Base-by-base conservation (phyloP, 805 yeast species). In the Candida insectorum region DNA sequence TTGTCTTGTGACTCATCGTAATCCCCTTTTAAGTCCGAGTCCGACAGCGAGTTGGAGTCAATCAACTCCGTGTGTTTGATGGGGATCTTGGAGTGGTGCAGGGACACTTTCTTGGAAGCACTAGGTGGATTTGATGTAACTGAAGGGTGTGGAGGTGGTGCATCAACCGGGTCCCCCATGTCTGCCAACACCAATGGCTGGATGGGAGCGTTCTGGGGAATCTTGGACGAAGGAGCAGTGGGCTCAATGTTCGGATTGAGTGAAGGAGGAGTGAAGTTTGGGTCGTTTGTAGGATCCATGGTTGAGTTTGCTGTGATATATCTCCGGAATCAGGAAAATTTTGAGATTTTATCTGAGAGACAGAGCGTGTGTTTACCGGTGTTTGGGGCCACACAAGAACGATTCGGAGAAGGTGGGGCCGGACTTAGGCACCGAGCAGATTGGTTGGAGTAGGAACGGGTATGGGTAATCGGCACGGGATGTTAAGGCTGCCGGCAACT, bases 201-300 rank as follows among this genome's bases (percentile, higher is more conserved):
- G 36, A 86, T 85, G 3, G 95, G 95, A 26, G 73, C 74, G 26
- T 79, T 73, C 40, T 75, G 72, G 0, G 96, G 95, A 41, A 85
- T 85, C 37, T 71, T 65, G 1, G 79, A 75, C 2, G 79, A 68
- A 4, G 85, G 82, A 9, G 85, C 81, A 4, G 81, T 64, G 6
- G 88, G 87, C 47, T 73, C 75, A 31, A 73, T 59, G 37, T 75
- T 64, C 29, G 76, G 76, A 43, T 77, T 73, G 34, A 79, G 71
- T 11, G 87, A 78, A 0, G 96, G 95, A 8, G 96, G 95, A 31
- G 80, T 77, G 58, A 87, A 89, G 56, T 87, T 79, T 13, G 96
- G 95, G 45, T 88, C 96, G 59, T 81, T 77, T 4, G 91, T 83
- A 15, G 97, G 97, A 56, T 89, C 97, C 97, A 88, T 88, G 27